Percentiles rank a stretch among this genome's conserved stretches.
Evolutionary conservation across 108 stramenopile genomes (phyloP).

Genomic region (Halocafeteria seosinensis): DNA sequence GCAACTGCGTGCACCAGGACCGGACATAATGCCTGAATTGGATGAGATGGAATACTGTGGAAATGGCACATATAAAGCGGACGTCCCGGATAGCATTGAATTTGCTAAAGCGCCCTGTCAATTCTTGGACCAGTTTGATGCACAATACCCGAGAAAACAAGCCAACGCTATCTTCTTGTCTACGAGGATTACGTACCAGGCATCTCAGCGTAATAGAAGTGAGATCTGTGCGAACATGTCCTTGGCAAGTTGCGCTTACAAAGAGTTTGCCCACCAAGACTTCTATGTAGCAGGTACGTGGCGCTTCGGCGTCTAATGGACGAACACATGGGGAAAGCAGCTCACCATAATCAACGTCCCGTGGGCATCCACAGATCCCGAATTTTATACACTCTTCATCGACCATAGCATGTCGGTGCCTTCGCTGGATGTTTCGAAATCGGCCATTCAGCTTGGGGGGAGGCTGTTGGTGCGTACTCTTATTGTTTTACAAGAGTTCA

Average conservation of each 20-base stretch:
- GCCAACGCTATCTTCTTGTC: not conserved
- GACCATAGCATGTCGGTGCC: conserved; percentile 5
- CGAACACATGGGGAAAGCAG: too few relatives aligned
- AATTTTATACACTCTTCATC: not conserved
- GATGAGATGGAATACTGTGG: too few relatives aligned
- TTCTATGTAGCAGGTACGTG: too few relatives aligned
- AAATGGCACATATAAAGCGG: too few relatives aligned
- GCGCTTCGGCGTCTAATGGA: too few relatives aligned
- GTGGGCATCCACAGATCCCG: not conserved
- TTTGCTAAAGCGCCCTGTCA: not conserved
- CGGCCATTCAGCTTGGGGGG: too few relatives aligned
- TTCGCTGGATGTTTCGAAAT: not conserved
- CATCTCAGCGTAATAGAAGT: not conserved
- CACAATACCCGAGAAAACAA: not conserved
- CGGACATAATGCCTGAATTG: too few relatives aligned
- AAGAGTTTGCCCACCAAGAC: too few relatives aligned
- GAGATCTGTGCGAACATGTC: not conserved
- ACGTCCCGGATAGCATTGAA: too few relatives aligned
- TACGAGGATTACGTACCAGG: not conserved
- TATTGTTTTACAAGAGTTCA: too few relatives aligned
- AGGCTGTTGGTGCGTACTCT: too few relatives aligned
- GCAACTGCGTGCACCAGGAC: not conserved
- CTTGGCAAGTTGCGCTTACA: not conserved
- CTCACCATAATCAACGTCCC: not conserved
- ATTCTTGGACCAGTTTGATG: not conserved